Evolutionary conservation across 768 basidiomycete genomes (phyloP), one percentile per base, ranked within the genome.

Genomic region (Mycena filopes): DNA sequence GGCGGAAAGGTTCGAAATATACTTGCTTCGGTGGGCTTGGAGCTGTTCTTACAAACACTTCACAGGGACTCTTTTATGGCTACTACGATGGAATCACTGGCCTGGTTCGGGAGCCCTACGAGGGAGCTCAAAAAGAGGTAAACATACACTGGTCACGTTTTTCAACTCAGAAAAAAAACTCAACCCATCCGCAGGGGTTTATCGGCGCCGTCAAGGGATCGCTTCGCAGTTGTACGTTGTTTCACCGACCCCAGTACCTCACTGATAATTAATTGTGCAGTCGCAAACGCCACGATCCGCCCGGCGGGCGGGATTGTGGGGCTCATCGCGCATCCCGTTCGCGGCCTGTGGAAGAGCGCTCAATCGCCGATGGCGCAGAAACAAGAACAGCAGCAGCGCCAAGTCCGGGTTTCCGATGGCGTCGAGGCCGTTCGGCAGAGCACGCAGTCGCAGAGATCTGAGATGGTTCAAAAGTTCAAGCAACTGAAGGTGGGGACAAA

Each of bases 381-480:
- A 41, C 76, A 75, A 55, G 77, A 81, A 33, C 70, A 76, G 11
- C 72, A 75, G 15, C 77, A 78, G 23, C 78, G 79, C 10, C 53
- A 68, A n/a, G 80, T 78, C 15, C 76, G 82, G 28, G 75, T 82
- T 16, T 72, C 74, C 9, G 80, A 85, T 58, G 84, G 84, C 5
- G 49, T 74, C 8, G 76, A 78, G 58, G 82, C 75, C 1, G 77
- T 78, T 8, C 72, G 70, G 54, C 61, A 59, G n/a, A 79, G 81
- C 69, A 77, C 77, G 2, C 69, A 63, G n/a, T 60, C 71, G 4
- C 73, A 84, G 55, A 70, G 78, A 31, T 63, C 70, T 1, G 71
- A 71, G 16, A 76, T 85, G 15, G 59, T 83, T 31, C 68, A 69
- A 53, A 75, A 69, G 41, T 87, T 84, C 72, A 72, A 78, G n/a